Conservation (phyloP, 75 land plant species). For the Selaginella moellendorffii region DNA sequence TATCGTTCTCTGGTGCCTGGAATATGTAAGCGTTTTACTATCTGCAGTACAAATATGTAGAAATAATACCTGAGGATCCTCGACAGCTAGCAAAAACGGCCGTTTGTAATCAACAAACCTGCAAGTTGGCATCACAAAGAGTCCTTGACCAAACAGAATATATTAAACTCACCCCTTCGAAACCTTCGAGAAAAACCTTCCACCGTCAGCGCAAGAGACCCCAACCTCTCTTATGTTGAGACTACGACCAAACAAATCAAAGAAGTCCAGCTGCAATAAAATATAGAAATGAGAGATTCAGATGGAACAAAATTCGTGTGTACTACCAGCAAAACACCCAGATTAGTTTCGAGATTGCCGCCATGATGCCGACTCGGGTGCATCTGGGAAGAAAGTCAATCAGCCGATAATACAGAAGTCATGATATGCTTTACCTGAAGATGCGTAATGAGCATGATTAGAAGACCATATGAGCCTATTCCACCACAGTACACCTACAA, state of each 20-base stretch:
- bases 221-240: conserved; percentile 76
- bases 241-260: conserved; percentile 81
- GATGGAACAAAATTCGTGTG: background rate
- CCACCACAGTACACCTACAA: conserved; percentile 89
- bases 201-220: conserved; percentile 62
- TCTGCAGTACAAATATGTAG: too few relatives aligned
- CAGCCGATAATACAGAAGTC: too few relatives aligned
- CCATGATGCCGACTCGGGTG: background rate
- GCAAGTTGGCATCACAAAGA: too few relatives aligned
- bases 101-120: background rate
- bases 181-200: conserved; percentile 59
- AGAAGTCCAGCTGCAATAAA: conserved; percentile 64
- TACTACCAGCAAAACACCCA: conserved; percentile 15
- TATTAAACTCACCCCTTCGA: conserved; percentile 43
- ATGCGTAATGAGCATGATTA: conserved; percentile 71
- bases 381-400: conserved; percentile 1
- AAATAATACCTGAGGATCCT: background rate
- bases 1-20: background rate
- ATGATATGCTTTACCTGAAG: conserved; percentile 69
- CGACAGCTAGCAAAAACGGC: background rate
- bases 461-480: conserved; percentile 93
- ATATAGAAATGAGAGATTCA: background rate
- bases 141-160: too few relatives aligned
- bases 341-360: conserved; percentile 6
- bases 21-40: too few relatives aligned